Conservation (phyloP, 805 yeast species). For the Cyberlindnera japonica region DNA sequence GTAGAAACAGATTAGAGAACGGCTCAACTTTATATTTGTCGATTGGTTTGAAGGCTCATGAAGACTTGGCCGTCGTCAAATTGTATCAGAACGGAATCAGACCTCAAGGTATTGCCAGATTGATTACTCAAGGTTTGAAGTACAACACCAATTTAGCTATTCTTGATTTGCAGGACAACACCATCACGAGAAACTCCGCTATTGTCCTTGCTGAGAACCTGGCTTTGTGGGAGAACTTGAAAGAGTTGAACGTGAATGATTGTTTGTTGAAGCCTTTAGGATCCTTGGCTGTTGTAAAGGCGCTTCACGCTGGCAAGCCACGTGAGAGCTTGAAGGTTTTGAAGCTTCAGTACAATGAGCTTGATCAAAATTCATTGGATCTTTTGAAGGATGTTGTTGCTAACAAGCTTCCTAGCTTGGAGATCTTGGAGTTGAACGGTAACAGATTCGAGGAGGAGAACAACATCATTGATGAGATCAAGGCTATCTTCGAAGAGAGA, state of each 20-base stretch:
- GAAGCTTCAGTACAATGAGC: conserved; percentile 85
- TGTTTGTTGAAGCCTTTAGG: conserved; percentile 83
- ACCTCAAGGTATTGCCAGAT: conserved; percentile 80
- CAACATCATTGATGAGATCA: conserved; percentile 58
- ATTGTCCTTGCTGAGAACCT: conserved; percentile 59
- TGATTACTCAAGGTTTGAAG: conserved; percentile 69
- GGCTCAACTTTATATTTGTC: conserved; percentile 88
- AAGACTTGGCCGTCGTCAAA: conserved; percentile 65
- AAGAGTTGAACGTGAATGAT: conserved; percentile 84
- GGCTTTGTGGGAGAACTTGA: conserved; percentile 58
- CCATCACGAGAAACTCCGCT: conserved; percentile 73
- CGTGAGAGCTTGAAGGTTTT: conserved; percentile 48
- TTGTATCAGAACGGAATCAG: conserved; percentile 97
- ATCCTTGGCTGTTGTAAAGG: conserved; percentile 49
- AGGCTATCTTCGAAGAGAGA: conserved; percentile 60
- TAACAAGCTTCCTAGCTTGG: conserved; percentile 54
- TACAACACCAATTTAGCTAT: conserved; percentile 56
- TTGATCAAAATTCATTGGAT: conserved; percentile 61
- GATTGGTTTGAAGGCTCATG: conserved; percentile 78
- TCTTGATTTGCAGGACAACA: conserved; percentile 91
- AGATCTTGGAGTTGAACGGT: conserved; percentile 82
- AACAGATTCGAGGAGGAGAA: conserved; percentile 90
- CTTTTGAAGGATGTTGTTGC: conserved; percentile 53
- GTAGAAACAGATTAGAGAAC: conserved; percentile 94
- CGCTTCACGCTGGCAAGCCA: conserved; percentile 39